Evolutionary conservation across 2,329 filamentous ascomycete species (phyloP).

Genomic region (Colletotrichum gloeosporioides): DNA sequence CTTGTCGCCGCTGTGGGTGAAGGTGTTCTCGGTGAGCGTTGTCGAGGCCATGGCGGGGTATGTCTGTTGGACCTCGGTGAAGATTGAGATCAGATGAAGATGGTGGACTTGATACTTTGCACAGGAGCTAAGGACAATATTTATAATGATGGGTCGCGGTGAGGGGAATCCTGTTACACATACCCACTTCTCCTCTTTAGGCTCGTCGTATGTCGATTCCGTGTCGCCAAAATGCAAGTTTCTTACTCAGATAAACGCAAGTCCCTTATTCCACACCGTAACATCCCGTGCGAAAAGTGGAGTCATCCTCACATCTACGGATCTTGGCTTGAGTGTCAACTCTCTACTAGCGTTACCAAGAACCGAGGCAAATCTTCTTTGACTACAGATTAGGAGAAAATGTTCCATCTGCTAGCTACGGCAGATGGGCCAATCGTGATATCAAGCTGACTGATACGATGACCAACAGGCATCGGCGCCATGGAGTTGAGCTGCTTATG

Average conservation of each 20-base stretch:
- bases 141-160: not conserved
- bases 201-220: not conserved
- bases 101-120: not conserved
- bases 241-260: not conserved
- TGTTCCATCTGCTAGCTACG: not conserved
- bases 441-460: not conserved
- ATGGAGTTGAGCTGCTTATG: not conserved
- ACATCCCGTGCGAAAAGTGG: not conserved
- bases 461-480: not conserved
- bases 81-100: not conserved
- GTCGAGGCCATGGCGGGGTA: not conserved
- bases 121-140: not conserved
- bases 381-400: not conserved
- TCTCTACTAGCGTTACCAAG: not conserved
- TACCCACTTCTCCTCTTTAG: not conserved
- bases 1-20: conserved; percentile 27
- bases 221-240: not conserved
- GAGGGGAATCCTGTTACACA: not conserved
- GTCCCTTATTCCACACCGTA: not conserved
- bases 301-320: not conserved
- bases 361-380: not conserved
- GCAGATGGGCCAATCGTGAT: not conserved
- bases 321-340: not conserved
- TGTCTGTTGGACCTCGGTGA: not conserved
- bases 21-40: not conserved